A percentile compares a stretch with the other conserved stretches of the same genome.
phyloP scores from a whole-genome alignment of 306 rosid genomes.

The Gynostemma pentaphyllum region DNA sequence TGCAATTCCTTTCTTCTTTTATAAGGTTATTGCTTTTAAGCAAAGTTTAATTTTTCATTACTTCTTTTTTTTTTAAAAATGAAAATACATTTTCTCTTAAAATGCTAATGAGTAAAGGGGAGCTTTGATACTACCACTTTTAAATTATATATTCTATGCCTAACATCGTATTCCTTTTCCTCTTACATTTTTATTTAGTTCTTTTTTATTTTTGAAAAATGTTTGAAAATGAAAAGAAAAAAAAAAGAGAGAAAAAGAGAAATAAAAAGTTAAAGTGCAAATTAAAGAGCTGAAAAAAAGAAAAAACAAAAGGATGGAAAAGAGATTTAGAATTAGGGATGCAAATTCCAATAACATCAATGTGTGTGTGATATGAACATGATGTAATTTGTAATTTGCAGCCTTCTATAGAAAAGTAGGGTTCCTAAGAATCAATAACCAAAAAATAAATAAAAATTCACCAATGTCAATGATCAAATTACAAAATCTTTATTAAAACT shows the following conservation, averaged over 20 bases:
- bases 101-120: not conserved
- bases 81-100: not conserved
- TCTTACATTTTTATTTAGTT: not conserved
- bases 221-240: not conserved
- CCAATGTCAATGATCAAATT: no score
- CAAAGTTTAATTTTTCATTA: not conserved
- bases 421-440: no score
- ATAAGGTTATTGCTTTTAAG: not conserved
- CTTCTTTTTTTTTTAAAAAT: not conserved
- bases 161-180: conserved; percentile 3
- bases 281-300: not conserved
- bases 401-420: no score
- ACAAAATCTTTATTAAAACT: no score
- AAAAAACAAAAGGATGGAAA: no score
- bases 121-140: not conserved
- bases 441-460: no score
- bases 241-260: not conserved
- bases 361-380: not conserved
- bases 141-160: not conserved
- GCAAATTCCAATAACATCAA: not conserved
- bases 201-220: conserved; percentile 1
- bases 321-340: not conserved
- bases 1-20: not conserved
- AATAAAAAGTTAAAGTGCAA: not conserved
- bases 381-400: no score